Evolutionary conservation across 2,329 filamentous ascomycete genomes (phyloP).

Genomic region (Biscogniauxia mediterranea): DNA sequence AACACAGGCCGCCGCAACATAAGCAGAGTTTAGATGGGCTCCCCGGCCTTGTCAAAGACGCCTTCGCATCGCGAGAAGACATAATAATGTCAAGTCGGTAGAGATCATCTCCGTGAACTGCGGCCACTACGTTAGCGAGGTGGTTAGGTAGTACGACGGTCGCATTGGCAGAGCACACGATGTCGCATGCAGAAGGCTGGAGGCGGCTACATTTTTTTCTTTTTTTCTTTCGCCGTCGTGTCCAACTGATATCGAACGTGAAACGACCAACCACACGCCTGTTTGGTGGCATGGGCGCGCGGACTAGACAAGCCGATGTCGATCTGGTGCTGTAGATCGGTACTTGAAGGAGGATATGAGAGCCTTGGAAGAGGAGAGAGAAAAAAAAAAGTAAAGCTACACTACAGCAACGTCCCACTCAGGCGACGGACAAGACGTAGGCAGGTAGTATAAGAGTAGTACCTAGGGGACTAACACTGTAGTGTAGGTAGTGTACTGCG

Average conservation of each 20-base stretch:
- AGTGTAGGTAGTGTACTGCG: not conserved
- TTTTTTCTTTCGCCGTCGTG: not conserved
- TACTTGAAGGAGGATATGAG: constrained; percentile 9
- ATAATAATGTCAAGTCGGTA: not conserved
- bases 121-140: not conserved
- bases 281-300: not conserved
- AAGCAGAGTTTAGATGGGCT: not conserved
- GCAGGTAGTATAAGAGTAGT: not conserved
- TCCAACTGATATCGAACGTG: constrained; percentile 3
- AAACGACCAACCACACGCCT: constrained; percentile 1
- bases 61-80: not conserved
- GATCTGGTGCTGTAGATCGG: constrained; percentile 22
- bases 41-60: not conserved
- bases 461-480: too few species aligned
- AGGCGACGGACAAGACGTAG: not conserved
- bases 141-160: not conserved
- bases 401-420: not conserved
- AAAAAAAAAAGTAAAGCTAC: not conserved
- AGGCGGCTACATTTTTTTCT: not conserved
- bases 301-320: constrained; percentile 6
- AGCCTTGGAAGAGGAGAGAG: not conserved
- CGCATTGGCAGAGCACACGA: not conserved
- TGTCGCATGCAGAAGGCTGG: not conserved
- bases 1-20: not conserved
- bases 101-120: not conserved